Percentiles rank a stretch among this genome's conserved stretches.
Conservation (phyloP, 148 eudicot genomes). For the Rhododendron ferrugineum region DNA sequence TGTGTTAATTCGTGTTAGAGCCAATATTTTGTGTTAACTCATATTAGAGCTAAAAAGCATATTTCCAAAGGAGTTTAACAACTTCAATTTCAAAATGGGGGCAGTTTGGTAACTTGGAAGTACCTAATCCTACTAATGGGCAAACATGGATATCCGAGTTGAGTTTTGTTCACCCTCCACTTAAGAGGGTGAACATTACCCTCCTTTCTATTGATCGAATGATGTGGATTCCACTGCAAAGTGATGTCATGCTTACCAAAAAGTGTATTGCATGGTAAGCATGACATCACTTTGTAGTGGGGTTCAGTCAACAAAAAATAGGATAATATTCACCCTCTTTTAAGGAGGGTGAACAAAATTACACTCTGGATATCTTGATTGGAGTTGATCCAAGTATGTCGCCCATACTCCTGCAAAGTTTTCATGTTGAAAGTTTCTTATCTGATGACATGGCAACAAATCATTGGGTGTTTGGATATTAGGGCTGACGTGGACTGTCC, state of each 20-base stretch:
- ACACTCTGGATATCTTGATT: conserved; percentile 37
- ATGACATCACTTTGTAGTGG: no score
- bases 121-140: conserved; percentile 44
- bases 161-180: no score
- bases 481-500: conserved; percentile 50
- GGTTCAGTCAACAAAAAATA: no score
- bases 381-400: conserved; percentile 22
- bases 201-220: no score
- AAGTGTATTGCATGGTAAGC: no score
- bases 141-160: conserved; percentile 37
- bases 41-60: neutral
- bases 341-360: no score
- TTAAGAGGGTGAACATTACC: no score
- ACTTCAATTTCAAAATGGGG: neutral
- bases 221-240: no score
- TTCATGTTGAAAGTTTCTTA: conserved; percentile 46
- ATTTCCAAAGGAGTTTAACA: neutral
- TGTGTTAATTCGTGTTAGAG: neutral
- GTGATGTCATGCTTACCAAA: no score
- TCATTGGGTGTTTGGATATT: conserved; percentile 50
- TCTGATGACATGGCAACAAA: conserved; percentile 45
- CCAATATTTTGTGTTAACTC: neutral
- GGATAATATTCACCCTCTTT: no score
- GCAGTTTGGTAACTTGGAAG: conserved; percentile 11
- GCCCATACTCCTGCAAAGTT: conserved; percentile 34